Percentiles rank a stretch among this genome's conserved stretches.
Evolutionary conservation across 148 eudicot species (phyloP).

Genomic region (Arbutus unedo): DNA sequence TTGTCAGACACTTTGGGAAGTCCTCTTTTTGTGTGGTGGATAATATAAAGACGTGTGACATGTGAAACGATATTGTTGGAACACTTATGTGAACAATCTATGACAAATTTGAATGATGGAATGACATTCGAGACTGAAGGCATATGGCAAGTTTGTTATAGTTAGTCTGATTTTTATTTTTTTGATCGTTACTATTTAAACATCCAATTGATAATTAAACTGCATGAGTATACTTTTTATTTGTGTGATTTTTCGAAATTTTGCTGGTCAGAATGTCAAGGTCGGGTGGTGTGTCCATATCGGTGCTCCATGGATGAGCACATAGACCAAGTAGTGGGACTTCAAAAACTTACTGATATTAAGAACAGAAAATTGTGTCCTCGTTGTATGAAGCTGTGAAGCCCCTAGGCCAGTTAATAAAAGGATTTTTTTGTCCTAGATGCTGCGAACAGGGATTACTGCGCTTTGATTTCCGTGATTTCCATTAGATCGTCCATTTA

Average conservation of each 20-base stretch:
- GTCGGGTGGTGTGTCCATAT: neutral
- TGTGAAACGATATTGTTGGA: neutral
- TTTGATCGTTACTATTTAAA: no score
- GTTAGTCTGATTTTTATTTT: neutral
- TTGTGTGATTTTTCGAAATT: neutral
- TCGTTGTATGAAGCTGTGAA: neutral
- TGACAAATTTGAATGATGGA: neutral
- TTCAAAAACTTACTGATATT: neutral
- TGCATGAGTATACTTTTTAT: neutral
- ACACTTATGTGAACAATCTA: neutral
- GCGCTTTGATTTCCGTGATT: neutral
- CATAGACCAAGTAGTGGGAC: neutral
- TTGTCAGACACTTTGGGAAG: neutral
- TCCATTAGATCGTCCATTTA: neutral
- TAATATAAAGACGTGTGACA: neutral
- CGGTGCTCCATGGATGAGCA: neutral
- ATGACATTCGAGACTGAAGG: neutral
- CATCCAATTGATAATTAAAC: neutral
- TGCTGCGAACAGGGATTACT: neutral
- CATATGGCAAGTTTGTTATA: neutral
- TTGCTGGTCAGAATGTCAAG: neutral
- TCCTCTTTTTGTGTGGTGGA: no score
- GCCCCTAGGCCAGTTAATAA: neutral
- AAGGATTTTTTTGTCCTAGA: neutral
- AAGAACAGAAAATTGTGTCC: neutral